phyloP scores from a whole-genome alignment of 2,329 filamentous ascomycete genomes.

The Neurospora crassa region DNA sequence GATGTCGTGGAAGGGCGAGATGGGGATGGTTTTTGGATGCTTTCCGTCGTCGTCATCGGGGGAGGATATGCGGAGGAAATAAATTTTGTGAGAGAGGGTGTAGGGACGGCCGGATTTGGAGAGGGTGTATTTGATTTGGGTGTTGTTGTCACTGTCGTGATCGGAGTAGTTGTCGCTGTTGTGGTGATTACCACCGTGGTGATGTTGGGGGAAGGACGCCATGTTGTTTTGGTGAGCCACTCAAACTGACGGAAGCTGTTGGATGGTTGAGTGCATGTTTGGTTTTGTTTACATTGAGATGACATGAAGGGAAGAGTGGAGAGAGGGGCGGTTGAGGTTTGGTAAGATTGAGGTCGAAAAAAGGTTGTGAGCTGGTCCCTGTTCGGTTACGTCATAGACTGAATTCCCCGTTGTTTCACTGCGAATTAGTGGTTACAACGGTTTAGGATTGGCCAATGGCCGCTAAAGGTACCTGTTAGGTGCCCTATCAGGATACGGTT shows the following conservation, averaged over 20 bases:
- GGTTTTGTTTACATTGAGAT: neutral
- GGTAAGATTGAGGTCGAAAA: neutral
- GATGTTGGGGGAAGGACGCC: neutral
- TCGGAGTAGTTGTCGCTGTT: accelerated
- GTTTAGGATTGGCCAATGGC: neutral
- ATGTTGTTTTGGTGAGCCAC: neutral
- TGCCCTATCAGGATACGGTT: neutral
- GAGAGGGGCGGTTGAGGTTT: neutral
- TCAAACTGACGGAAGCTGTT: neutral
- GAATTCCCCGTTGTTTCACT: neutral
- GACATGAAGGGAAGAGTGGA: neutral
- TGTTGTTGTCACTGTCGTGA: neutral
- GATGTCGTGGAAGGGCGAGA: neutral
- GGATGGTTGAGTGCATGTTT: neutral
- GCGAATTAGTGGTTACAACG: neutral
- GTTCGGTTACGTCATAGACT: neutral
- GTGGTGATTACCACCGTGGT: neutral
- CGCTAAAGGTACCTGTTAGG: neutral
- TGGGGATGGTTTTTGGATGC: neutral
- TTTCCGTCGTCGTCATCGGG: no score
- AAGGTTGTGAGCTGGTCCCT: neutral
- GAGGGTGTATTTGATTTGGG: neutral
- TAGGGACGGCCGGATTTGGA: neutral
- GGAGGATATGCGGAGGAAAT: neutral
- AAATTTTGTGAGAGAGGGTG: neutral